Evolutionary conservation across 2,329 filamentous ascomycete genomes (phyloP).

Genomic region (Pseudogymnoascus sp.): DNA sequence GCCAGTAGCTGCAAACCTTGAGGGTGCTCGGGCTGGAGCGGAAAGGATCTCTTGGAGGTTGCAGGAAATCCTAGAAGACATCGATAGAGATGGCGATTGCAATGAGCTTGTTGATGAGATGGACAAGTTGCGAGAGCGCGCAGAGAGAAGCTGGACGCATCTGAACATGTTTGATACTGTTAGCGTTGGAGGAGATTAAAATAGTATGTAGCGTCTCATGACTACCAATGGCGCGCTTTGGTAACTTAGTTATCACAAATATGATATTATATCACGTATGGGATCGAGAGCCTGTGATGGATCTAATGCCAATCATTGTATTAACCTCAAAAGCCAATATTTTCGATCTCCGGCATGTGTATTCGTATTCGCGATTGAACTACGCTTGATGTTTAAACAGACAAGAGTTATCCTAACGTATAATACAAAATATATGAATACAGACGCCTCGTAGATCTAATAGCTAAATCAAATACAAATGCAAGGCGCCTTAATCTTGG

Average conservation of each 20-base stretch:
- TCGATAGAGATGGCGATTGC: background rate
- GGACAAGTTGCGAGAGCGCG: background rate
- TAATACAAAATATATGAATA: background rate
- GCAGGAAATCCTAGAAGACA: slow-evolving; percentile 45
- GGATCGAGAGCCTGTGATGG: no score
- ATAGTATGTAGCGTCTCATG: no score
- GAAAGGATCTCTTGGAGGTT: slow-evolving; percentile 68
- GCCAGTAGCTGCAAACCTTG: slow-evolving; percentile 65
- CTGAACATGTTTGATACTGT: background rate
- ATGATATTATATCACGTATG: background rate
- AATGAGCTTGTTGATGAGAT: background rate
- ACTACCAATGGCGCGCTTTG: no score
- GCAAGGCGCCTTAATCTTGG: slow-evolving; percentile 10
- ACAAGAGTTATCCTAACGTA: background rate
- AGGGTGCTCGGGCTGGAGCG: slow-evolving; percentile 64
- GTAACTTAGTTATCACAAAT: no score
- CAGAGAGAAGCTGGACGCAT: background rate
- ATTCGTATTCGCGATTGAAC: background rate
- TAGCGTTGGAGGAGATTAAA: background rate
- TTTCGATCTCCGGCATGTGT: background rate
- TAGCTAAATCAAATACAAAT: background rate
- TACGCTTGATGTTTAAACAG: background rate
- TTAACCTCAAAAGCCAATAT: no score
- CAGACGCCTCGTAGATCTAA: background rate
- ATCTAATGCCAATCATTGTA: no score